A percentile compares a stretch with the other conserved stretches of the same genome.
These are phyloP conservation scores for Ophiostoma australiae DNA, from an alignment of 2,329 filamentous ascomycete genomes.

Conservation along the genomic window DNA sequence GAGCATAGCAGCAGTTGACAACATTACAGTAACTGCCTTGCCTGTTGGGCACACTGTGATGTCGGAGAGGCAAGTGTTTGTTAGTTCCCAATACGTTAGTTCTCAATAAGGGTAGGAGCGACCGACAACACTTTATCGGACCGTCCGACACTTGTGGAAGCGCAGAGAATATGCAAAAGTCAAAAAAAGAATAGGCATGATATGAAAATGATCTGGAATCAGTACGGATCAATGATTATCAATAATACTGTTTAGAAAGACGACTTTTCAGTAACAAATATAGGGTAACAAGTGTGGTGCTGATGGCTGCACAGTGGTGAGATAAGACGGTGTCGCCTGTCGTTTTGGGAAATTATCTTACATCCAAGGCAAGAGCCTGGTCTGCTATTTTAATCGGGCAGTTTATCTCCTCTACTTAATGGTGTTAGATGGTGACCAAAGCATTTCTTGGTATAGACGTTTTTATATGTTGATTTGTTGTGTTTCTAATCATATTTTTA, in stretches of 20 bases:
- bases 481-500: not conserved
- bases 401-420: not conserved
- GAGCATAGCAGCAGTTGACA: not conserved
- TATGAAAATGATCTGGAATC: not conserved
- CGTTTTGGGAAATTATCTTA: not conserved
- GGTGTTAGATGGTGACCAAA: not conserved
- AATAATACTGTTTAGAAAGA: not conserved
- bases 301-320: not conserved
- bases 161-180: not conserved
- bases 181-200: not conserved
- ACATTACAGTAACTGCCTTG: not conserved
- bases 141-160: not conserved
- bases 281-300: not conserved
- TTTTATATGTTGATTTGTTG: not conserved
- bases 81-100: not conserved
- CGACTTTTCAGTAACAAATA: not conserved
- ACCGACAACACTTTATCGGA: not conserved
- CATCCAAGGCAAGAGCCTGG: not conserved
- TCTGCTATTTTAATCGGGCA: not conserved
- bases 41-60: not conserved
- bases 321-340: slow-evolving; percentile 1
- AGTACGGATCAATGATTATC: not conserved
- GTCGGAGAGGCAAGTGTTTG: not conserved
- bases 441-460: not conserved
- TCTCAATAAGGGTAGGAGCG: not conserved